phyloP scores from a whole-genome alignment of 331 rosid genomes.

The Phaseolus coccineus region DNA sequence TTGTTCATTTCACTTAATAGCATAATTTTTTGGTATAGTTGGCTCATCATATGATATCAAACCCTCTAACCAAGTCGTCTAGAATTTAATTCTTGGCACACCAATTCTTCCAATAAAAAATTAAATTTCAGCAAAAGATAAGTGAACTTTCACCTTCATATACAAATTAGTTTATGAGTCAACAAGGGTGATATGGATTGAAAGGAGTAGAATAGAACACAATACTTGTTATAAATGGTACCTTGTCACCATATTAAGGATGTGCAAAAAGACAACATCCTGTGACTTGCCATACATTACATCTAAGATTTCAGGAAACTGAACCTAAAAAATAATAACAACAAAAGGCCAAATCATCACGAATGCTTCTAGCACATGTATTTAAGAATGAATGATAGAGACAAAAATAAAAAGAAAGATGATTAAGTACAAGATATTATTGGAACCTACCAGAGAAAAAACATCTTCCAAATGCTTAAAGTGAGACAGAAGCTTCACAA shows the following conservation, averaged over 20 bases:
- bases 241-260: constrained; percentile 88
- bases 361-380: constrained; percentile 16
- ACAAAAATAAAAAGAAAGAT: constrained; percentile 1
- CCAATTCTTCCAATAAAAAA: too few relatives aligned
- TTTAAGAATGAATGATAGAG: constrained; percentile 26
- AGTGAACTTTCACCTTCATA: neutral
- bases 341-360: constrained; percentile 22
- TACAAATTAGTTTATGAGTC: constrained; percentile 15
- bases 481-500: constrained; percentile 82
- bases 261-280: constrained; percentile 65
- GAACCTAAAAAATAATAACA: constrained; percentile 60
- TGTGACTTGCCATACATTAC: constrained; percentile 72
- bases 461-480: constrained; percentile 67
- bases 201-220: constrained; percentile 24
- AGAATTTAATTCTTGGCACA: too few relatives aligned
- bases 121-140: too few relatives aligned
- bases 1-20: neutral
- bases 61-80: neutral
- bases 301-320: constrained; percentile 83
- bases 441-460: constrained; percentile 67
- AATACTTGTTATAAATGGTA: constrained; percentile 44
- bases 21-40: neutral
- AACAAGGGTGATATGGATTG: constrained; percentile 30
- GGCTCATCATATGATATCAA: neutral
- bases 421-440: constrained; percentile 12